Evolutionary conservation across 2,329 filamentous ascomycete genomes (phyloP).

Genomic region (Aotearoamyces nothofagi): DNA sequence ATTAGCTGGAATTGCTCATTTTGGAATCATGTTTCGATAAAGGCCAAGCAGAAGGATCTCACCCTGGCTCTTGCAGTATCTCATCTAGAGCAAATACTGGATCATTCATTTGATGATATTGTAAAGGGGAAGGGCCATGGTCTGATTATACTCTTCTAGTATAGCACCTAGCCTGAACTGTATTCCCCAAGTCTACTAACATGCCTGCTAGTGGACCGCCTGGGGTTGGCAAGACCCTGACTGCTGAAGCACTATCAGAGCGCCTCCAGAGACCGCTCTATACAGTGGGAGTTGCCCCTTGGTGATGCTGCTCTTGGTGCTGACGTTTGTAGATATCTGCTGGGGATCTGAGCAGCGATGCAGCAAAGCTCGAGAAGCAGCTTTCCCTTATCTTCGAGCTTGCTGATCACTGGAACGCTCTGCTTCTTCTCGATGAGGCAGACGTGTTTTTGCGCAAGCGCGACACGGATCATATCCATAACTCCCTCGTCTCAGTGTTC

Average conservation of each 20-base stretch:
- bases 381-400: slow-evolving; percentile 30
- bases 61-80: slow-evolving; percentile 3
- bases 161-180: slow-evolving; percentile 1
- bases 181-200: slow-evolving; percentile 4
- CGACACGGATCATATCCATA: slow-evolving; percentile 18
- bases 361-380: slow-evolving; percentile 25
- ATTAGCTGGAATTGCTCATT: slow-evolving; percentile 5
- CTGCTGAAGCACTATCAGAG: slow-evolving; percentile 3
- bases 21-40: slow-evolving; percentile 4
- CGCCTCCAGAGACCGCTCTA: slow-evolving; percentile 2
- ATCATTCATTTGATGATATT: slow-evolving; percentile 6
- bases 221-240: slow-evolving; percentile 3
- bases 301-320: background rate
- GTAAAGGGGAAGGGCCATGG: slow-evolving; percentile 4
- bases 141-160: slow-evolving; percentile 6
- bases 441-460: slow-evolving; percentile 16
- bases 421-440: slow-evolving; percentile 10
- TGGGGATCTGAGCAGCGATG: slow-evolving; percentile 14
- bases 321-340: slow-evolving; percentile 2
- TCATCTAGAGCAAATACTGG: slow-evolving; percentile 1
- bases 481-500: slow-evolving; percentile 22
- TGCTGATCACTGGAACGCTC: slow-evolving; percentile 19
- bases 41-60: slow-evolving; percentile 4
- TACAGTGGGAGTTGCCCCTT: slow-evolving; percentile 1
- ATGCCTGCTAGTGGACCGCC: slow-evolving; percentile 4